Conservation (phyloP, 179 eudicot species). For the Pouteria campechiana region DNA sequence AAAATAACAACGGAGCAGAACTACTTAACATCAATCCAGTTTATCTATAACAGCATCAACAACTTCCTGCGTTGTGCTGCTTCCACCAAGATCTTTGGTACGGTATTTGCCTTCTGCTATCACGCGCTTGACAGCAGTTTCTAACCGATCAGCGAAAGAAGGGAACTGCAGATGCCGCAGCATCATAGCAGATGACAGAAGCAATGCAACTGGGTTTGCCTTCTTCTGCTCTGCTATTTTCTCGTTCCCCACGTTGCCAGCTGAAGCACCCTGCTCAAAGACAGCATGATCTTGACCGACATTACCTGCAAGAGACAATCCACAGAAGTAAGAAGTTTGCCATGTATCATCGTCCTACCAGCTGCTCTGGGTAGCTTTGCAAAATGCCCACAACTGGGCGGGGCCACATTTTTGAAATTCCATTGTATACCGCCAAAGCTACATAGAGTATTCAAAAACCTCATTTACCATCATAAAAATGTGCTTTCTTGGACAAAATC, state of each 20-base stretch:
- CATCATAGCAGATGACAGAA: conserved; percentile 95
- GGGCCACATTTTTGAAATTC: too few relatives aligned
- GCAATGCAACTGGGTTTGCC: conserved; percentile 87
- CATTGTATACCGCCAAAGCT: too few relatives aligned
- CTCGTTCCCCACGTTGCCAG: conserved; percentile 81
- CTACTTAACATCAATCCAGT: conserved; percentile 47
- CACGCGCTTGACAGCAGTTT: conserved; percentile 58
- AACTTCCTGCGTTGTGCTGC: conserved; percentile 64
- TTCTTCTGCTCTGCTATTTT: conserved; percentile 62
- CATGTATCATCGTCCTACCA: not conserved
- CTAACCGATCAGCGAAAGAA: conserved; percentile 76
- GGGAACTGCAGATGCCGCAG: conserved; percentile 91
- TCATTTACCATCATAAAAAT: too few relatives aligned
- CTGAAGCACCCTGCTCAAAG: conserved; percentile 98
- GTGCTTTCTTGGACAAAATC: too few relatives aligned
- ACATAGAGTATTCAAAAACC: too few relatives aligned
- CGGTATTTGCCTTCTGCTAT: conserved; percentile 45
- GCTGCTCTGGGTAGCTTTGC: too few relatives aligned
- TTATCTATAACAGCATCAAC: conserved; percentile 76
- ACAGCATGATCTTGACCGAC: conserved; percentile 83
- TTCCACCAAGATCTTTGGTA: conserved; percentile 84
- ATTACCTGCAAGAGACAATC: conserved; percentile 46
- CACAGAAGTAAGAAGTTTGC: not conserved
- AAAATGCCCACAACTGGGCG: too few relatives aligned
- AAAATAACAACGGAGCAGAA: too few relatives aligned